phyloP scores from a whole-genome alignment of 495 filamentous ascomycete species.

The Podospora pseudocomata region DNA sequence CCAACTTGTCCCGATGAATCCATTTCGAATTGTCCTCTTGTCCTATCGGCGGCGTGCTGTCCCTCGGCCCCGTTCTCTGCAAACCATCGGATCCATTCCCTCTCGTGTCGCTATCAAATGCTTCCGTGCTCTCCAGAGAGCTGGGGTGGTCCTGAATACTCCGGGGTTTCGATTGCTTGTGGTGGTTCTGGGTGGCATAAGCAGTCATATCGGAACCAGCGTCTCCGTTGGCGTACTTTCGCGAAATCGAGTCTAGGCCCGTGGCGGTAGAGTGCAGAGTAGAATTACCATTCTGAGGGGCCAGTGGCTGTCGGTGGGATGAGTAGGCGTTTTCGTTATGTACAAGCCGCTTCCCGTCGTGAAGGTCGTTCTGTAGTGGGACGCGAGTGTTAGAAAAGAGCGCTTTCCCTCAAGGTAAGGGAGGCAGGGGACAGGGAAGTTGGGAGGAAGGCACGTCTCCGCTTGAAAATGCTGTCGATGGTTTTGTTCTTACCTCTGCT shows the following conservation, averaged over 20 bases:
- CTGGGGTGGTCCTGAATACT: constrained; percentile 54
- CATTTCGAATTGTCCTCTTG: constrained; percentile 67
- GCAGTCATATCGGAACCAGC: constrained; percentile 16
- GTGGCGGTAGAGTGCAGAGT: constrained; percentile 15
- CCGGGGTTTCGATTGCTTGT: constrained; percentile 40
- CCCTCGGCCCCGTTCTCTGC: constrained; percentile 15
- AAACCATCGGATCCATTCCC: constrained; percentile 17
- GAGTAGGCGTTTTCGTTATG: constrained; percentile 21
- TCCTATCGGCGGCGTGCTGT: constrained; percentile 5
- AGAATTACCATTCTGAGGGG: constrained; percentile 37
- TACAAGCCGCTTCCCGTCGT: constrained; percentile 20
- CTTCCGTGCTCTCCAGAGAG: constrained; percentile 56
- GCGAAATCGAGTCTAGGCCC: constrained; percentile 16
- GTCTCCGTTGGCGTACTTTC: constrained; percentile 22
- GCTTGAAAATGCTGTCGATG: not conserved
- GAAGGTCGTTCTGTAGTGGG: constrained; percentile 17
- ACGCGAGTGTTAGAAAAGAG: constrained; percentile 11
- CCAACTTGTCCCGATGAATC: constrained; percentile 96
- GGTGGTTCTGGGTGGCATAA: constrained; percentile 23
- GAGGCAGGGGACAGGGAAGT: not conserved
- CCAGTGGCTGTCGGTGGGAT: constrained; percentile 18
- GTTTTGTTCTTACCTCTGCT: constrained; percentile 35
- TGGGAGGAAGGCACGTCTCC: not conserved
- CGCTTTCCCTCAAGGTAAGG: not conserved
- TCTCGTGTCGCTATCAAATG: constrained; percentile 40